Base-by-base conservation (phyloP, 2,329 filamentous ascomycete species). In the Penicillium sp. region DNA sequence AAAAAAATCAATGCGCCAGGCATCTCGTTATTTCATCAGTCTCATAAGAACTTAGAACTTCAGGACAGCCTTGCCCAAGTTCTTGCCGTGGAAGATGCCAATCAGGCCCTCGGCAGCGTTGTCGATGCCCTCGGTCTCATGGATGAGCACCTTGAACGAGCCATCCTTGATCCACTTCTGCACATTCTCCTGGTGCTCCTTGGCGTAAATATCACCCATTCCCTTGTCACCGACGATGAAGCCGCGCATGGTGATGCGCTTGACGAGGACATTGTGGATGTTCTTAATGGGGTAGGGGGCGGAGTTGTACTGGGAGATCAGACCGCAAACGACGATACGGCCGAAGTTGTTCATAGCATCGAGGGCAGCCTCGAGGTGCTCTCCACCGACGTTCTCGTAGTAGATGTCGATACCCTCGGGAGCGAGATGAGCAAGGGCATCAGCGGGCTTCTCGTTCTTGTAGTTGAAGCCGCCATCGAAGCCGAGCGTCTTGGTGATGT, bases 401-500 rank as follows among this genome's bases (percentile, higher is more conserved):
- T 91, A 91, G 69, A 91, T 90, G 67, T 95, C 90, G 58, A 95
- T 82, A 5, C 90, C 90, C 13, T 91, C 73, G 0, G 90, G 89
- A 0, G 88, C 88, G 18, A 94, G 80, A 55, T 88, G 81, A 60
- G 79, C 74, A 53, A 95, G 79, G 0, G 89, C 90, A 12, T 87
- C 86, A 1, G 74, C 68, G 0, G 89, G 82, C 62, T 81, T 83
- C 77, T 94, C 89, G 62, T 84, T 91, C 82, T 94, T 93, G 81
- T 95, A 95, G 80, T 95, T 94, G 65, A 93, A 94, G 9, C 86
- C 90, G 16, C 72, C 81, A 66, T 91, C 86, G 68, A 91, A 91
- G 27, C 80, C 79, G 34, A 91, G 80, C 46, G 88, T 85, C 52
- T 87, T 84, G 53, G 72, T 77, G 70, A 91, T 88, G 71, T 86